A percentile compares a stretch with the other conserved stretches of the same genome.
Conservation (phyloP, 2,329 filamentous ascomycete genomes). For the Trichoderma simmonsii region DNA sequence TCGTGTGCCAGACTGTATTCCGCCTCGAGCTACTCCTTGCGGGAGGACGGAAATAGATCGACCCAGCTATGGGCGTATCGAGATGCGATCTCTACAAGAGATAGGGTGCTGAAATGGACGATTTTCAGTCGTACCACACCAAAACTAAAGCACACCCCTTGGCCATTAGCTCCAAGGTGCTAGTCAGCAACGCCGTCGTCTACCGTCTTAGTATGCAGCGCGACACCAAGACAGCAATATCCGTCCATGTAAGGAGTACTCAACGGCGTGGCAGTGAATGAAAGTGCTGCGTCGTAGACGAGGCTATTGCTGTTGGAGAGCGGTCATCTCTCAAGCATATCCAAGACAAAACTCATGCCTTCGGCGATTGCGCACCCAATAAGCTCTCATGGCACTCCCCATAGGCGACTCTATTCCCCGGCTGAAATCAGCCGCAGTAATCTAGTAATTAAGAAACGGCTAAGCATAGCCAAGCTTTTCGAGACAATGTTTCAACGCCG, state of each 20-base stretch:
- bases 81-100: conserved; percentile 12
- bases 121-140: background rate
- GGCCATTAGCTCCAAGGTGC: background rate
- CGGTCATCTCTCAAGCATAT: background rate
- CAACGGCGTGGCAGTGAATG: background rate
- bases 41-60: conserved; percentile 2
- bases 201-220: background rate
- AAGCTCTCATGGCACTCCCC: background rate
- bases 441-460: background rate
- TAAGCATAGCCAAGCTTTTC: background rate
- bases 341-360: background rate
- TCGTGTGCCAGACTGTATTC: background rate
- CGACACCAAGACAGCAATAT: background rate
- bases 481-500: background rate
- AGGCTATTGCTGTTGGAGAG: background rate
- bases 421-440: background rate
- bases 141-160: background rate
- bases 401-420: background rate
- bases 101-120: conserved; percentile 12
- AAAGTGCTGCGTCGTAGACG: background rate
- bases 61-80: conserved; percentile 9
- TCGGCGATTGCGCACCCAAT: background rate
- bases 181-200: background rate
- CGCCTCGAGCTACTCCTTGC: background rate
- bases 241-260: background rate